Conservation (phyloP, 2,329 filamentous ascomycete species). For the Dothideomycetes sp. region DNA sequence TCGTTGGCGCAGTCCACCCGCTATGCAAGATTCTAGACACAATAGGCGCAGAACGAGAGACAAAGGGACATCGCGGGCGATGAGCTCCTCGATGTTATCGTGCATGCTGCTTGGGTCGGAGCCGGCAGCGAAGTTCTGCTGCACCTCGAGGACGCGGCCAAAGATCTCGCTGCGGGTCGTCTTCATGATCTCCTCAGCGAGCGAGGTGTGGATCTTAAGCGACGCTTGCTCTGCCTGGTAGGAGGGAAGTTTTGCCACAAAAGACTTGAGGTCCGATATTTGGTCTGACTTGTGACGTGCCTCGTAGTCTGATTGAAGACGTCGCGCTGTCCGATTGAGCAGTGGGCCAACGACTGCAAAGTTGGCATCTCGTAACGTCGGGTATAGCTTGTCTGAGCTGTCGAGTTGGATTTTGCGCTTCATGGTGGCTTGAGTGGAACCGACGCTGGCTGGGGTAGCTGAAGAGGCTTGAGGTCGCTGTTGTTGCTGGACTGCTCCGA, state of each 20-base stretch:
- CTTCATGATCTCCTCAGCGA: conserved; percentile 93
- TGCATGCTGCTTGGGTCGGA: conserved; percentile 75
- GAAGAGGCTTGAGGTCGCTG: conserved; percentile 15
- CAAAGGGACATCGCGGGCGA: conserved; percentile 72
- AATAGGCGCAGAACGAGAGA: conserved; percentile 73
- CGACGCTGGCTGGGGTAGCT: conserved; percentile 33
- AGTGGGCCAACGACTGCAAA: conserved; percentile 87
- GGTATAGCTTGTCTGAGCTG: conserved; percentile 78
- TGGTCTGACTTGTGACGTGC: conserved; percentile 69
- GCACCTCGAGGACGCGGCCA: conserved; percentile 77
- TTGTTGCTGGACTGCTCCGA: conserved; percentile 55
- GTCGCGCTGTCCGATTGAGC: conserved; percentile 80
- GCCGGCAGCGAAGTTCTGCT: conserved; percentile 85
- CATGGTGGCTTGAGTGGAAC: conserved; percentile 38
- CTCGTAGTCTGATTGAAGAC: conserved; percentile 80
- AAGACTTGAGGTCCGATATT: conserved; percentile 83
- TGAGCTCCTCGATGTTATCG: conserved; percentile 87
- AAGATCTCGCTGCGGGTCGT: conserved; percentile 84
- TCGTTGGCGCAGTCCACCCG: conserved; percentile 75
- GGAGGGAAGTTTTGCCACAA: conserved; percentile 83
- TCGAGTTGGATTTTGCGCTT: conserved; percentile 87
- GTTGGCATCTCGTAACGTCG: conserved; percentile 79
- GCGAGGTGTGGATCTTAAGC: conserved; percentile 79
- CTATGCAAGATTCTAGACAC: conserved; percentile 84
- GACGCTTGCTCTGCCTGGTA: conserved; percentile 92